Conservation (phyloP, 306 rosid genomes). For the Malus sieversii region DNA sequence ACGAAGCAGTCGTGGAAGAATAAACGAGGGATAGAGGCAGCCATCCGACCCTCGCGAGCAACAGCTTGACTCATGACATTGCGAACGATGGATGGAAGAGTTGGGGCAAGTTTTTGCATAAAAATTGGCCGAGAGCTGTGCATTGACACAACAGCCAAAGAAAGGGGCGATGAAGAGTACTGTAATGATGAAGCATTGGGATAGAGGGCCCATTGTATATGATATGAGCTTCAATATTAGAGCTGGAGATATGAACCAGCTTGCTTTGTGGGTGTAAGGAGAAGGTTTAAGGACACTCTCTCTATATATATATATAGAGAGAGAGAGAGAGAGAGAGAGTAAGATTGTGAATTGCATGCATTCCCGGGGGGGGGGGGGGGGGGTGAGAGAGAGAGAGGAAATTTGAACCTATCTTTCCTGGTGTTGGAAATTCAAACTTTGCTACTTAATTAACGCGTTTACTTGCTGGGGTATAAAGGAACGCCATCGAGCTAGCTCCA, state of each 20-base stretch:
- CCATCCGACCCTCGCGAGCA: conserved; percentile 38
- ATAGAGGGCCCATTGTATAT: not conserved
- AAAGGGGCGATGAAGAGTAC: conserved; percentile 21
- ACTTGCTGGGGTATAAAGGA: not conserved
- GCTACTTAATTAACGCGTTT: not conserved
- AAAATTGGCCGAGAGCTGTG: conserved; percentile 52
- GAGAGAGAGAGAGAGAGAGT: not conserved
- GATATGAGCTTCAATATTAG: not conserved
- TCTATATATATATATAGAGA: not conserved
- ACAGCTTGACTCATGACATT: conserved; percentile 38
- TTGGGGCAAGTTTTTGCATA: conserved; percentile 49
- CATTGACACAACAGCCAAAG: conserved; percentile 28
- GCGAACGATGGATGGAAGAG: conserved; percentile 39
- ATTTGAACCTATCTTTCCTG: not conserved
- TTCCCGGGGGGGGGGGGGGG: too few species aligned
- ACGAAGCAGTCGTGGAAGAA: conserved; percentile 92
- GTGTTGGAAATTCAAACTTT: not conserved
- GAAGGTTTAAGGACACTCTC: not conserved
- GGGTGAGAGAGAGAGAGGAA: too few species aligned
- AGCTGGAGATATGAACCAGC: not conserved
- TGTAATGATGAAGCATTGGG: not conserved
- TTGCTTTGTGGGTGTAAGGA: not conserved
- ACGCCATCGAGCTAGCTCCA: not conserved
- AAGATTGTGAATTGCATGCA: too few species aligned
- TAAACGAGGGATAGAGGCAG: conserved; percentile 72